phyloP scores from a whole-genome alignment of 2,329 filamentous ascomycete species.

The Diaporthe ampelina region DNA sequence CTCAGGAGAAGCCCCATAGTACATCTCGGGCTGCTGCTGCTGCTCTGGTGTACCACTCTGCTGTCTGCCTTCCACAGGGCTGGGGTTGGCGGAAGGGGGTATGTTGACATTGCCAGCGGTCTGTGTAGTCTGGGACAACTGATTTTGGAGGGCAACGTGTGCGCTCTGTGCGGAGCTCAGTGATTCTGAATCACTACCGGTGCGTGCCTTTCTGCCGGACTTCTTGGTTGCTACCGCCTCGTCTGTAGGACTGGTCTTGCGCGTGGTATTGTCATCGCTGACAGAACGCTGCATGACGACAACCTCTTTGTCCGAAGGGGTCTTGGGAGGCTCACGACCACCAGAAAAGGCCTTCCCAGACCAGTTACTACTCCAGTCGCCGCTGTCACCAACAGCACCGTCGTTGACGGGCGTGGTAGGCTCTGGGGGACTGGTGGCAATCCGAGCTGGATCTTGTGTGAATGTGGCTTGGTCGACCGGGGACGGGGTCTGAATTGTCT shows the following conservation, averaged over 20 bases:
- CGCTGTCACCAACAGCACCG: not conserved
- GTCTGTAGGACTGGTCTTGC: not conserved
- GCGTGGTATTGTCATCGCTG: not conserved
- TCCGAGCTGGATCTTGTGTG: not conserved
- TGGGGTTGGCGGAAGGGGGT: not conserved
- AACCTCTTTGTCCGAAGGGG: not conserved
- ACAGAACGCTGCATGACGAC: not conserved
- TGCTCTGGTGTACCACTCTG: not conserved
- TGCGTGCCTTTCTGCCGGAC: not conserved
- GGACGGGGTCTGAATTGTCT: not conserved
- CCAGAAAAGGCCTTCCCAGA: not conserved
- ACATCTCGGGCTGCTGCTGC: not conserved
- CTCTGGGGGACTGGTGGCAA: not conserved
- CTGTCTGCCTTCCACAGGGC: not conserved
- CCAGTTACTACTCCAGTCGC: not conserved
- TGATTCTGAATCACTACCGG: not conserved
- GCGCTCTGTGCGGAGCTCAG: not conserved
- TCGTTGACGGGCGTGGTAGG: not conserved
- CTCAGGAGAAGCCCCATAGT: conserved; percentile 16
- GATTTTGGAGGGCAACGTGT: not conserved
- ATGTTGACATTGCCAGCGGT: too few relatives aligned
- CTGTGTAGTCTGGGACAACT: not conserved
- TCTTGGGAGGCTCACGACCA: not conserved
- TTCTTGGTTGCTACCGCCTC: not conserved
- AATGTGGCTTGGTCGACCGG: conserved; percentile 12